Conservation (phyloP, 176 grass and related monocot species). For the Areca catechu region DNA sequence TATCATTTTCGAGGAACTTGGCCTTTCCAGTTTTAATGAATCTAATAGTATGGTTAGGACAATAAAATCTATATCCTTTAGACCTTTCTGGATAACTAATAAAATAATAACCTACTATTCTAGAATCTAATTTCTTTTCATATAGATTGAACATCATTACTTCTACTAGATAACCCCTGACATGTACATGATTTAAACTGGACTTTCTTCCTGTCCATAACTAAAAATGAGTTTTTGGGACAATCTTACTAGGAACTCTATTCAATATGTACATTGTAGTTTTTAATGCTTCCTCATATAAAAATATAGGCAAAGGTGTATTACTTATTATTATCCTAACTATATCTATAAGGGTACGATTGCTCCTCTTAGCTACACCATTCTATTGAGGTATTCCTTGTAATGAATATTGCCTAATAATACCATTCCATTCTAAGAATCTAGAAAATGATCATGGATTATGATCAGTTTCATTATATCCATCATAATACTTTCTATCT, state of each 20-base stretch:
- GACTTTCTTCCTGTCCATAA: not conserved
- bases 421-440: not conserved
- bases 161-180: not conserved
- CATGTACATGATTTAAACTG: not conserved
- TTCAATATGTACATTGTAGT: not conserved
- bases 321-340: not conserved
- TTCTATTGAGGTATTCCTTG: not conserved
- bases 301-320: not conserved
- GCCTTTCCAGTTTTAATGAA: too few relatives aligned
- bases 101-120: too few relatives aligned
- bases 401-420: not conserved
- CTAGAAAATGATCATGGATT: not conserved
- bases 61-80: too few relatives aligned
- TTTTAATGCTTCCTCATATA: not conserved
- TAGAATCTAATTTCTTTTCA: too few relatives aligned
- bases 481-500: not conserved
- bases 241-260: not conserved
- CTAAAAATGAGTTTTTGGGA: not conserved
- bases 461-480: not conserved
- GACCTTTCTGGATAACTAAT: too few relatives aligned
- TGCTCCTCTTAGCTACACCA: not conserved
- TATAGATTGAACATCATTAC: not conserved
- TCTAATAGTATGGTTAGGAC: too few relatives aligned
- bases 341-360: too few relatives aligned
- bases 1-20: too few relatives aligned